Evolutionary conservation across 169 alveolate genomes (phyloP).

Genomic region (Toxoplasma gondii): DNA sequence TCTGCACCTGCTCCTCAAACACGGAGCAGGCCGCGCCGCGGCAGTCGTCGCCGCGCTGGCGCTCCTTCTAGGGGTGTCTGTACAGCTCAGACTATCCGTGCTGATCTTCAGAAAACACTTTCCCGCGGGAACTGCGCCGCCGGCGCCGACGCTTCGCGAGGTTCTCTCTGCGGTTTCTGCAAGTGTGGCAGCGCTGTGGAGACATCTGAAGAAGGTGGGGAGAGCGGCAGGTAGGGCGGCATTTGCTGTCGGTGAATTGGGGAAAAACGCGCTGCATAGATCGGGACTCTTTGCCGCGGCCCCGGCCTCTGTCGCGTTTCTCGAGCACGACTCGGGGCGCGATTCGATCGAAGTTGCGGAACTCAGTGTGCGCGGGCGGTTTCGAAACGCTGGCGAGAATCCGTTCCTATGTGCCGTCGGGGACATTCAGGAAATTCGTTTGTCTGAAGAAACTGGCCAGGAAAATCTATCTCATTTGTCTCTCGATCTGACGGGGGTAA

Average conservation of each 20-base stretch:
- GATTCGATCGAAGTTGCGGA: background rate
- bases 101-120: background rate
- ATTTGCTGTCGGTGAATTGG: background rate
- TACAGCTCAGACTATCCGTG: background rate
- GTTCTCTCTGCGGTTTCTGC: background rate
- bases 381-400: background rate
- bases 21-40: background rate
- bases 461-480: background rate
- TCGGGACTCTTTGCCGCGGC: background rate
- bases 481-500: background rate
- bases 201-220: background rate
- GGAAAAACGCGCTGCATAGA: background rate
- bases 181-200: background rate
- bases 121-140: background rate
- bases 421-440: background rate
- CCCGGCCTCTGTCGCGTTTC: background rate
- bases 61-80: background rate
- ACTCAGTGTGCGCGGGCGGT: background rate
- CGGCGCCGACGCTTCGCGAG: background rate
- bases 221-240: background rate
- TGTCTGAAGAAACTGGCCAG: background rate
- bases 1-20: background rate
- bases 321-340: background rate
- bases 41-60: background rate
- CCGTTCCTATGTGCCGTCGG: background rate